Conservation (phyloP, 768 basidiomycete genomes). For the Sporobolomyces roseus region DNA sequence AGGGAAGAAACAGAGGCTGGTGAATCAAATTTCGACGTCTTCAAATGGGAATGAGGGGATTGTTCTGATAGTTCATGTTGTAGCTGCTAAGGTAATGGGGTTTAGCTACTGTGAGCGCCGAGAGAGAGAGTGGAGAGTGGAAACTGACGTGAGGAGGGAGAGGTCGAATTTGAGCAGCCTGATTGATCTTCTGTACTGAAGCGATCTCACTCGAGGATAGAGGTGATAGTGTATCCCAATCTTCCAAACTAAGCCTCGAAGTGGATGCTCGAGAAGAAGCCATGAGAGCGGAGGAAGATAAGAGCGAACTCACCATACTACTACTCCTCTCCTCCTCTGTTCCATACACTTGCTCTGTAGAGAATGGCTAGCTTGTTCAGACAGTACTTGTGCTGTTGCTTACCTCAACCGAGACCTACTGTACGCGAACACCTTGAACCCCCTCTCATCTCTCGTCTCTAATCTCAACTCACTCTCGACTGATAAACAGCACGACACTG, state of each 20-base stretch:
- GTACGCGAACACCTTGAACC: too few species aligned
- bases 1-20: neutral
- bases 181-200: slow-evolving; percentile 64
- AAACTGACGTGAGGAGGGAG: slow-evolving; percentile 68
- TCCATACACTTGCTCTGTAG: neutral
- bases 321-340: neutral
- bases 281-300: too few species aligned
- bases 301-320: too few species aligned
- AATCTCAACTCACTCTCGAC: neutral
- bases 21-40: too few species aligned
- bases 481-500: neutral
- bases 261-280: slow-evolving; percentile 8
- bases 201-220: slow-evolving; percentile 64
- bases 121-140: too few species aligned
- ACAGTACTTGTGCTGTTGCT: slow-evolving; percentile 26
- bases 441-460: neutral
- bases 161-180: slow-evolving; percentile 58
- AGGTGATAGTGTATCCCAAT: slow-evolving; percentile 84
- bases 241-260: slow-evolving; percentile 57
- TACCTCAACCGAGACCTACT: neutral
- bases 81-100: too few species aligned
- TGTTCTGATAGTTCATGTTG: too few species aligned
- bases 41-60: too few species aligned
- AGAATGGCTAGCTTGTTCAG: neutral
- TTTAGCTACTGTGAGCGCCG: too few species aligned